Evolutionary conservation across 2,329 filamentous ascomycete species (phyloP).

Genomic region (Drechslerella dactyloides): DNA sequence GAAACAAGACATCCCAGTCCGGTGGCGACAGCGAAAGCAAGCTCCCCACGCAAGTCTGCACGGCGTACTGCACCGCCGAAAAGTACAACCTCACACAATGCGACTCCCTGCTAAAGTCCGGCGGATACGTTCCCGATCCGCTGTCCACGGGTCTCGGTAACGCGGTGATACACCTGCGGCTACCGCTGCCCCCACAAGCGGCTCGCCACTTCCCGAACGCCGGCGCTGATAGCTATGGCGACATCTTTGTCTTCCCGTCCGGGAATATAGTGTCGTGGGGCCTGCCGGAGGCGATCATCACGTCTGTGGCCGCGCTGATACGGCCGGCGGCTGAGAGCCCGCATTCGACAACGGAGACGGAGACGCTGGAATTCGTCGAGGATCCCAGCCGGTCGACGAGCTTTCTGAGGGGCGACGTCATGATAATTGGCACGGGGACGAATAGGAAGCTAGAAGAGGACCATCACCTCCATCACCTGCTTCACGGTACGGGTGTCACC

Average conservation of each 20-base stretch:
- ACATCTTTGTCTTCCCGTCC: conserved; percentile 94
- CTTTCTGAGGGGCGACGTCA: conserved; percentile 82
- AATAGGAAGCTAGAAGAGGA: conserved; percentile 60
- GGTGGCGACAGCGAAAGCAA: conserved; percentile 15
- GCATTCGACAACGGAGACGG: conserved; percentile 75
- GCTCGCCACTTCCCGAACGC: conserved; percentile 54
- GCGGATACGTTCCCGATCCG: conserved; percentile 70
- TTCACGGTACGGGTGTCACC: conserved; percentile 49
- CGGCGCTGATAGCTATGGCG: conserved; percentile 70
- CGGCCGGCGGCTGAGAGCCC: conserved; percentile 77
- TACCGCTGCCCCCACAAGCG: conserved; percentile 58
- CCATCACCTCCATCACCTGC: conserved; percentile 36
- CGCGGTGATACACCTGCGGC: conserved; percentile 68
- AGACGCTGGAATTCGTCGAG: conserved; percentile 85
- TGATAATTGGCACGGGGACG: conserved; percentile 85
- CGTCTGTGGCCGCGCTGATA: conserved; percentile 73
- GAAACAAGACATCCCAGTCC: background rate
- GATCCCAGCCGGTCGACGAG: conserved; percentile 76
- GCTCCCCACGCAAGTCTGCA: conserved; percentile 55
- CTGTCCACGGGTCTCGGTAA: conserved; percentile 68
- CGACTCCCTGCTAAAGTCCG: conserved; percentile 65
- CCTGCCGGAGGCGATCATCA: conserved; percentile 75
- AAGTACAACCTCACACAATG: conserved; percentile 68
- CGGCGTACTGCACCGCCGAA: conserved; percentile 72
- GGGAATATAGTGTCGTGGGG: conserved; percentile 94